Conservation (phyloP, 163 green algal genomes). For the Scenedesmus sp. region DNA sequence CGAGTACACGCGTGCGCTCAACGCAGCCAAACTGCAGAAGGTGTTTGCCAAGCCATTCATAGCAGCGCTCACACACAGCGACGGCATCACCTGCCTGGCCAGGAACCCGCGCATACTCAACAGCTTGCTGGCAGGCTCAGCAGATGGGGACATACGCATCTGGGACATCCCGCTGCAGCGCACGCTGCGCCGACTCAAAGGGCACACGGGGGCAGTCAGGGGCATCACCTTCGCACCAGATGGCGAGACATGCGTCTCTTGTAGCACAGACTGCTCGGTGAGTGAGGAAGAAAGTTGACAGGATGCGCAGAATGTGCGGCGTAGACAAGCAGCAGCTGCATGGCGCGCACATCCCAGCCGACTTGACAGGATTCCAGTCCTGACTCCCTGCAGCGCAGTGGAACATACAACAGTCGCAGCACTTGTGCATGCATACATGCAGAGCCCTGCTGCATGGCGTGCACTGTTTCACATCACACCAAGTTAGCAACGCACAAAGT, state of each 20-base stretch:
- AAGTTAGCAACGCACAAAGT: too few relatives aligned
- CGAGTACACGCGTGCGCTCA: conserved; percentile 95
- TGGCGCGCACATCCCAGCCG: neutral
- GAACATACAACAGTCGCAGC: neutral
- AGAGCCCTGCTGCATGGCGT: neutral
- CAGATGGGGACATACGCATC: conserved; percentile 87
- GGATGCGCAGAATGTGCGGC: too few relatives aligned
- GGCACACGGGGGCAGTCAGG: conserved; percentile 86
- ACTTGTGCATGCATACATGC: neutral
- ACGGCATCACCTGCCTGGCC: conserved; percentile 93
- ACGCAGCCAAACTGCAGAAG: conserved; percentile 88
- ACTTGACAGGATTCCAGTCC: neutral
- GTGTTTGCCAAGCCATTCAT: conserved; percentile 99
- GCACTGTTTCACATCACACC: neutral
- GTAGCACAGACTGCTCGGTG: conserved; percentile 89
- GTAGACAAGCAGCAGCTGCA: neutral
- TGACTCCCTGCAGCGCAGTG: neutral
- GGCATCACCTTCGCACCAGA: conserved; percentile 88
- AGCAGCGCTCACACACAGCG: conserved; percentile 89
- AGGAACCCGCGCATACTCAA: conserved; percentile 88
- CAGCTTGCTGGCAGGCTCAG: conserved; percentile 79
- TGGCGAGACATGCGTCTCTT: conserved; percentile 87
- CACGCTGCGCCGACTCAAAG: conserved; percentile 81
- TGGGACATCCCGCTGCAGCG: conserved; percentile 83
- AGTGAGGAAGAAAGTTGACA: too few relatives aligned